phyloP scores from a whole-genome alignment of 345 rosid species.

The Eucalyptus urophylla region DNA sequence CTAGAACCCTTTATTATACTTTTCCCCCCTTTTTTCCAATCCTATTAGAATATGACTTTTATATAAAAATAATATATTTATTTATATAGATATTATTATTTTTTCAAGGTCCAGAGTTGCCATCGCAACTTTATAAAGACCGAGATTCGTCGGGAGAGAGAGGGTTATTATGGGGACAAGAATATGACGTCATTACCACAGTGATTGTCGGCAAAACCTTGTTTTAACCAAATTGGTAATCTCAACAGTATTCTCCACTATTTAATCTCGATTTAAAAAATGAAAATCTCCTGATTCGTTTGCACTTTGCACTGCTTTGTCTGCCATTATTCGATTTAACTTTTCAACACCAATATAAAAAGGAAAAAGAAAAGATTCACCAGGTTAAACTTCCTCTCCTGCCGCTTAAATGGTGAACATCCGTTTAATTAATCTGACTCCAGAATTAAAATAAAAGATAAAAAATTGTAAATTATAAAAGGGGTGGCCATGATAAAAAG shows the following conservation, averaged over 20 bases:
- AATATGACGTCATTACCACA: slow-evolving; percentile 8
- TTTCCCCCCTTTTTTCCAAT: neutral
- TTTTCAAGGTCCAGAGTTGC: neutral
- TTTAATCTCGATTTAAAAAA: neutral
- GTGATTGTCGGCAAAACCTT: slow-evolving; percentile 57
- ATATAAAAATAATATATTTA: neutral
- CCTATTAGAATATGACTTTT: neutral
- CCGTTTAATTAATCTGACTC: neutral
- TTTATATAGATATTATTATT: neutral
- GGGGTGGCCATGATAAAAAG: neutral
- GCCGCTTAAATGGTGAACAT: neutral
- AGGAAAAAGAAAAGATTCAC: neutral
- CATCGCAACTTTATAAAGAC: neutral
- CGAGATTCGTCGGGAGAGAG: neutral
- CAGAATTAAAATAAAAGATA: neutral
- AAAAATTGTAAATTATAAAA: neutral
- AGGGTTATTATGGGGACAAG: neutral
- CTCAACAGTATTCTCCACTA: neutral
- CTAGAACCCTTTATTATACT: neutral
- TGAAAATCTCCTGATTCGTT: neutral
- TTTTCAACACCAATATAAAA: neutral
- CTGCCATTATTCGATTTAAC: slow-evolving; percentile 7
- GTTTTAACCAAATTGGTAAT: neutral
- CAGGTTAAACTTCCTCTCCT: neutral
- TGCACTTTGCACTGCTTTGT: slow-evolving; percentile 2